A percentile compares a stretch with the other conserved stretches of the same genome.
Conservation (phyloP, 306 rosid genomes). For the Rubus idaeus region DNA sequence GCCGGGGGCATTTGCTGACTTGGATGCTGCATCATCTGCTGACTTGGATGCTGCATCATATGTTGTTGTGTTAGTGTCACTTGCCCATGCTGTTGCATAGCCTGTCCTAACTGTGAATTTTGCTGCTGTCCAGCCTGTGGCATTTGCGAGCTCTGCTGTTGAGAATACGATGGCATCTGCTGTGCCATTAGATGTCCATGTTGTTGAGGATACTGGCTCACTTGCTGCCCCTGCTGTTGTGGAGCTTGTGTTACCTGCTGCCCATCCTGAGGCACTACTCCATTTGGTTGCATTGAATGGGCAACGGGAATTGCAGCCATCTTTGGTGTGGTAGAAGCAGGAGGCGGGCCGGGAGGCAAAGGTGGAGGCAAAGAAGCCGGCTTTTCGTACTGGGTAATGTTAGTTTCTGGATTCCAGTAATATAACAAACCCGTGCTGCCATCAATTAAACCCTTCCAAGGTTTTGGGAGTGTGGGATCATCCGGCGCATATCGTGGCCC, state of each 20-base stretch:
- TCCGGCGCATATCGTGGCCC: slow-evolving; percentile 94
- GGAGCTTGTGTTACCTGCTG: slow-evolving; percentile 40
- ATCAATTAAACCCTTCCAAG: slow-evolving; percentile 96
- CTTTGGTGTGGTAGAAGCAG: slow-evolving; percentile 45
- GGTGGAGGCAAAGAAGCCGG: slow-evolving; percentile 57
- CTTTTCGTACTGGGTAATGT: slow-evolving; percentile 85
- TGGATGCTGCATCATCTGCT: slow-evolving; percentile 54
- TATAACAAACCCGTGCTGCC: slow-evolving; percentile 77
- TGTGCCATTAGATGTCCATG: slow-evolving; percentile 56
- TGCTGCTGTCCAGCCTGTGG: slow-evolving; percentile 57
- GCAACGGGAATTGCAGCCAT: slow-evolving; percentile 58
- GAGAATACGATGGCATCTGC: slow-evolving; percentile 40
- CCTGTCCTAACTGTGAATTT: slow-evolving; percentile 41
- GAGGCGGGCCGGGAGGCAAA: slow-evolving; percentile 44
- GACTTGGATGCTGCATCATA: slow-evolving; percentile 54
- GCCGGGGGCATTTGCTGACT: slow-evolving; percentile 47
- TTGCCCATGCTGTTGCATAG: slow-evolving; percentile 48
- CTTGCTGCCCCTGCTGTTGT: slow-evolving; percentile 57
- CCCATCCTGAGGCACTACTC: slow-evolving; percentile 48
- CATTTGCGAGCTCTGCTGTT: slow-evolving; percentile 53
- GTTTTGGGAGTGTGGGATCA: slow-evolving; percentile 84
- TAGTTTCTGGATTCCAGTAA: slow-evolving; percentile 98
- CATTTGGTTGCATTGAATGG: slow-evolving; percentile 42
- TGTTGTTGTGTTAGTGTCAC: slow-evolving; percentile 35
- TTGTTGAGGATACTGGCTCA: slow-evolving; percentile 46